Conservation (phyloP, 2,329 filamentous ascomycete genomes). For the Hypoxylon sp. region DNA sequence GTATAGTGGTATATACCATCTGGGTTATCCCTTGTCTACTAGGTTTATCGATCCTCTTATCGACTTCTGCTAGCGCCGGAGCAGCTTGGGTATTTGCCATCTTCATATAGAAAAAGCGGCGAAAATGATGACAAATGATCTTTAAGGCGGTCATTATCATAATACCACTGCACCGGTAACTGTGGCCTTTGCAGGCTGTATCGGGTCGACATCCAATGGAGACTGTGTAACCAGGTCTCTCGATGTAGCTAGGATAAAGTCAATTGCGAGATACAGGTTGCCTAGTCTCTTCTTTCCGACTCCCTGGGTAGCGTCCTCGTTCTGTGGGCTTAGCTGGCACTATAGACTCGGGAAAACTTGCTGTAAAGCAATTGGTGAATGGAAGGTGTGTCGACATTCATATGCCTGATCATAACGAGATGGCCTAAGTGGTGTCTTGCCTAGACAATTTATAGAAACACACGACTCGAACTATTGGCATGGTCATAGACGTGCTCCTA, state of each 20-base stretch:
- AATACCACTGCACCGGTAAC: background rate
- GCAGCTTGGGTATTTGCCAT: background rate
- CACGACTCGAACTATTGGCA: slow-evolving; percentile 12
- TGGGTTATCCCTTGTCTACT: background rate
- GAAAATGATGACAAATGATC: background rate
- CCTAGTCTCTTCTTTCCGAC: background rate
- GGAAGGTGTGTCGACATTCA: slow-evolving; percentile 3
- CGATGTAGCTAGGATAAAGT: background rate
- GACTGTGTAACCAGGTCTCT: background rate
- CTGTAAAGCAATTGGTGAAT: slow-evolving; percentile 12
- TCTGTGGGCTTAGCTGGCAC: background rate
- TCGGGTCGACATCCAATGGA: background rate
- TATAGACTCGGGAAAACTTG: slow-evolving; percentile 3
- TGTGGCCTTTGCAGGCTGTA: background rate
- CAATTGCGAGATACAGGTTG: background rate
- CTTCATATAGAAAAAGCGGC: background rate
- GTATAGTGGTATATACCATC: background rate
- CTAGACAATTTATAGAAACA: slow-evolving; percentile 9
- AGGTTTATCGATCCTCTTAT: background rate
- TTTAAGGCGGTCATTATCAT: background rate
- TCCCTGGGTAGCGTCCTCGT: background rate
- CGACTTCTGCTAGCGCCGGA: background rate
- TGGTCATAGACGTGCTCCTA: slow-evolving; percentile 2
- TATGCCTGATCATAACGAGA: slow-evolving; percentile 4
- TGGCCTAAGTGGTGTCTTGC: slow-evolving; percentile 20